Evolutionary conservation across 1,284 basidiomycete species (phyloP).

Genomic region (Coniferiporia sulphurascens): DNA sequence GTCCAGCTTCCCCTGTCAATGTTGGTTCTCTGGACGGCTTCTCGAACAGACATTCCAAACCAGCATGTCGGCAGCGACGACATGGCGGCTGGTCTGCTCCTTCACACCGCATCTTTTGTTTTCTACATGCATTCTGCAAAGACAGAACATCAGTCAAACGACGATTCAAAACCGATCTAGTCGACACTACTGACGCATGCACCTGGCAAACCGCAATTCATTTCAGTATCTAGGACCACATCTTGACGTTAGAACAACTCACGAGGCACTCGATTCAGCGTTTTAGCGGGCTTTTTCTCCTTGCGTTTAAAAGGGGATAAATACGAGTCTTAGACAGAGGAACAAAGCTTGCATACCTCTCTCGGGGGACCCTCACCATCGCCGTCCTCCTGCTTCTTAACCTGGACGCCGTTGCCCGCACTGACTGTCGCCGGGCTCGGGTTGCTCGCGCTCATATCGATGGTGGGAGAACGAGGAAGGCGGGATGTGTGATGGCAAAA

Average conservation of each 20-base stretch:
- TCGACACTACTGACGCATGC: constrained; percentile 58
- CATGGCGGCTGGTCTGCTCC: constrained; percentile 90
- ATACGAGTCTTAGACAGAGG: neutral
- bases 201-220: constrained; percentile 37
- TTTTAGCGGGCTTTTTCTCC: constrained; percentile 62
- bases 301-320: constrained; percentile 38
- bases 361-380: constrained; percentile 32
- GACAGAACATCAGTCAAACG: neutral
- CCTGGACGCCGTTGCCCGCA: constrained; percentile 21
- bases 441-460: constrained; percentile 11
- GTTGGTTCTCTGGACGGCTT: constrained; percentile 82
- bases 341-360: neutral
- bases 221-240: too few species aligned
- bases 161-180: constrained; percentile 15
- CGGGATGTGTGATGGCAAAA: constrained; percentile 7
- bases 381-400: constrained; percentile 39
- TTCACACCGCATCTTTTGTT: constrained; percentile 87
- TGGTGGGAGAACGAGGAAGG: constrained; percentile 8
- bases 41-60: constrained; percentile 84
- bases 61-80: constrained; percentile 80
- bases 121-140: constrained; percentile 72
- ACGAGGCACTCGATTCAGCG: constrained; percentile 80
- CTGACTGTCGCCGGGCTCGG: constrained; percentile 1
- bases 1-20: constrained; percentile 78
- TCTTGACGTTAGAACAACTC: constrained; percentile 31